Conservation (phyloP, 1,284 basidiomycete species). For the Trametes polyzona region DNA sequence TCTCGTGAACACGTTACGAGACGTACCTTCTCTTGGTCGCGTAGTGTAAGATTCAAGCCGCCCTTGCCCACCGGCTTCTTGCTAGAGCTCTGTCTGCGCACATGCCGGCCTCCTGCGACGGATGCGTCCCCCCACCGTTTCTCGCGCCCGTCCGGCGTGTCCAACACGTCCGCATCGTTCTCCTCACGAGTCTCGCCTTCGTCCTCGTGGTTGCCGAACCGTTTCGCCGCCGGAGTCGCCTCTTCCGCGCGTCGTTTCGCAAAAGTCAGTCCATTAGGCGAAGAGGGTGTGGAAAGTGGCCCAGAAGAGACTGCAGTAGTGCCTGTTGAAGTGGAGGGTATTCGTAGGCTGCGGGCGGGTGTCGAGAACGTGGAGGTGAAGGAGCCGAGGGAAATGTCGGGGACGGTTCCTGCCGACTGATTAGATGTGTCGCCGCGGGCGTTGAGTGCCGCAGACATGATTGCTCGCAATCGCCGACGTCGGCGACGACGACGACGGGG, state of each 20-base stretch:
- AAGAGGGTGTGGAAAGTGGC: conserved; percentile 57
- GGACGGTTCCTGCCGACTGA: conserved; percentile 50
- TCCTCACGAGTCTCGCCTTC: conserved; percentile 32
- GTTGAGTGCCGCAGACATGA: conserved; percentile 41
- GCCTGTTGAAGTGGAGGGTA: conserved; percentile 56
- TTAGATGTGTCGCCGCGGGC: conserved; percentile 40
- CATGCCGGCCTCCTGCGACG: conserved; percentile 53
- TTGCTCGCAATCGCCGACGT: conserved; percentile 1
- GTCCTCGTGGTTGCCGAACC: conserved; percentile 33
- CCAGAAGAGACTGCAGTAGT: conserved; percentile 59
- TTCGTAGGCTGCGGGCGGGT: conserved; percentile 52
- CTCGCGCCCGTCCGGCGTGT: conserved; percentile 53
- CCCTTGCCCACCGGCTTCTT: conserved; percentile 59
- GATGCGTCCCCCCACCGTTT: conserved; percentile 53
- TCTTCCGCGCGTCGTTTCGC: conserved; percentile 35
- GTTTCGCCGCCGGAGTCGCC: conserved; percentile 35
- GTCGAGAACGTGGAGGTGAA: conserved; percentile 59
- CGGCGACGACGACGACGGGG: conserved; percentile 12
- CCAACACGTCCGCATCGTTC: conserved; percentile 51
- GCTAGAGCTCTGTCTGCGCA: conserved; percentile 43
- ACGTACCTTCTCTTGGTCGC: conserved; percentile 93
- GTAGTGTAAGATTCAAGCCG: conserved; percentile 72
- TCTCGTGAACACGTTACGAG: neutral
- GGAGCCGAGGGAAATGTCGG: conserved; percentile 67
- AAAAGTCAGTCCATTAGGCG: conserved; percentile 35